These are phyloP conservation scores for Penicillium sp. DNA, from an alignment of 2,329 filamentous ascomycete genomes.

Conservation along the genomic window DNA sequence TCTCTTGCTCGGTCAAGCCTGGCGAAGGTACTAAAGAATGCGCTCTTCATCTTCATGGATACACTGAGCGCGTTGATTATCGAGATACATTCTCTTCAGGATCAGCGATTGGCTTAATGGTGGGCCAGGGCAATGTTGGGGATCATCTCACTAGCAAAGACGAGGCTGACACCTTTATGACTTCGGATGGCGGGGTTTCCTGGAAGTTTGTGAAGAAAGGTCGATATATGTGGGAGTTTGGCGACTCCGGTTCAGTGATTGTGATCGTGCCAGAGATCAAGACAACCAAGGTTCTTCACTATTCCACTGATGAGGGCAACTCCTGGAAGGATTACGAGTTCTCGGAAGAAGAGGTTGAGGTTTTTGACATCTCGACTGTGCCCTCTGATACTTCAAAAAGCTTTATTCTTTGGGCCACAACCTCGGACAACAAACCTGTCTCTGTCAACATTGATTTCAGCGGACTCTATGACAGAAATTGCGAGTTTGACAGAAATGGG, in stretches of 20 bases:
- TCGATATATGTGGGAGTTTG: conserved; percentile 89
- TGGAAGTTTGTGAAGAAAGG: conserved; percentile 90
- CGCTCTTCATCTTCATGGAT: conserved; percentile 90
- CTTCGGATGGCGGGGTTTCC: conserved; percentile 82
- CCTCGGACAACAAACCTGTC: conserved; percentile 59
- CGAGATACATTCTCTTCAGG: conserved; percentile 85
- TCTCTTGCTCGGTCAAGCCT: conserved; percentile 66
- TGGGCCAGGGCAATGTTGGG: conserved; percentile 91
- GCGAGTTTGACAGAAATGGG: conserved; percentile 67
- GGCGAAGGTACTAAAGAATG: conserved; percentile 67
- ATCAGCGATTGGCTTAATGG: conserved; percentile 87
- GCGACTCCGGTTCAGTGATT: conserved; percentile 91
- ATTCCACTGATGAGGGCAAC: conserved; percentile 79
- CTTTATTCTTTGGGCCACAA: conserved; percentile 84
- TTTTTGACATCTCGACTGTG: conserved; percentile 84
- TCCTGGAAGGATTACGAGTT: conserved; percentile 81
- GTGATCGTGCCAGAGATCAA: conserved; percentile 78
- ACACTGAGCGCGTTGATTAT: conserved; percentile 85
- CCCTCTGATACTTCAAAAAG: conserved; percentile 88
- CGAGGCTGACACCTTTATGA: conserved; percentile 88
- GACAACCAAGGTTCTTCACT: conserved; percentile 71
- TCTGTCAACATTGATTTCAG: conserved; percentile 90
- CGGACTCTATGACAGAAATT: conserved; percentile 73
- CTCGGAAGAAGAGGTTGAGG: conserved; percentile 69
- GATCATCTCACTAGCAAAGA: conserved; percentile 67